phyloP scores from a whole-genome alignment of 2,329 filamentous ascomycete genomes.

The Ophiocordyceps camponoti-saundersi region DNA sequence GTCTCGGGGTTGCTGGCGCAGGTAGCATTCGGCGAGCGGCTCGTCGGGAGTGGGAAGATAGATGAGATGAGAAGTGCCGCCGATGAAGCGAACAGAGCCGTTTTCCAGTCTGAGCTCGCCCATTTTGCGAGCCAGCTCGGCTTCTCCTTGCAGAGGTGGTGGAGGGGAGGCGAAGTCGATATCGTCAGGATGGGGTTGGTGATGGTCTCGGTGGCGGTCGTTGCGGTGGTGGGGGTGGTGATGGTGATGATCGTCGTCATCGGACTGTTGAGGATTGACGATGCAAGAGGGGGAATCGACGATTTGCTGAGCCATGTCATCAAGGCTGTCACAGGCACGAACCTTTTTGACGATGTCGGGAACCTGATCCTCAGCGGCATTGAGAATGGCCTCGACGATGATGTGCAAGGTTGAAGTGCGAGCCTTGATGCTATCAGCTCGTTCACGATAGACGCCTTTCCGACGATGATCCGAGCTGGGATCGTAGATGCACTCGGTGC shows the following conservation, averaged over 20 bases:
- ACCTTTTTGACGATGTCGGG: slow-evolving; percentile 69
- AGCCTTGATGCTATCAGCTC: slow-evolving; percentile 75
- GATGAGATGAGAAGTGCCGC: slow-evolving; percentile 85
- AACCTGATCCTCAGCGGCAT: slow-evolving; percentile 77
- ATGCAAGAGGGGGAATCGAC: slow-evolving; percentile 21
- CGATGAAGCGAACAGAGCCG: slow-evolving; percentile 77
- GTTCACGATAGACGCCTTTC: slow-evolving; percentile 93
- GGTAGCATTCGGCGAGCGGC: slow-evolving; percentile 21
- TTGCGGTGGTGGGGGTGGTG: too few species aligned
- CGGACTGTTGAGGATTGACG: slow-evolving; percentile 11
- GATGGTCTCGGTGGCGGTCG: background rate
- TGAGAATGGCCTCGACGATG: slow-evolving; percentile 83
- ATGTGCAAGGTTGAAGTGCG: slow-evolving; percentile 77
- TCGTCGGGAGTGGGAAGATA: slow-evolving; percentile 44
- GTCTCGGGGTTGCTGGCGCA: slow-evolving; percentile 28
- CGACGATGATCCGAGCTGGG: slow-evolving; percentile 90
- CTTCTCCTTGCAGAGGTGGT: slow-evolving; percentile 41
- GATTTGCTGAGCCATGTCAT: slow-evolving; percentile 36
- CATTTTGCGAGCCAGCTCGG: slow-evolving; percentile 81
- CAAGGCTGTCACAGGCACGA: slow-evolving; percentile 61
- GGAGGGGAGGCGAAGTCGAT: slow-evolving; percentile 21
- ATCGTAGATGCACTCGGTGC: slow-evolving; percentile 83
- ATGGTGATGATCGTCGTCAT: slow-evolving; percentile 10
- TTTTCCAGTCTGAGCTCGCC: slow-evolving; percentile 77
- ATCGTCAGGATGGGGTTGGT: slow-evolving; percentile 19